Percentiles rank a stretch among this genome's conserved stretches.
phyloP scores from a whole-genome alignment of 345 rosid genomes.

The Psidium guajava region DNA sequence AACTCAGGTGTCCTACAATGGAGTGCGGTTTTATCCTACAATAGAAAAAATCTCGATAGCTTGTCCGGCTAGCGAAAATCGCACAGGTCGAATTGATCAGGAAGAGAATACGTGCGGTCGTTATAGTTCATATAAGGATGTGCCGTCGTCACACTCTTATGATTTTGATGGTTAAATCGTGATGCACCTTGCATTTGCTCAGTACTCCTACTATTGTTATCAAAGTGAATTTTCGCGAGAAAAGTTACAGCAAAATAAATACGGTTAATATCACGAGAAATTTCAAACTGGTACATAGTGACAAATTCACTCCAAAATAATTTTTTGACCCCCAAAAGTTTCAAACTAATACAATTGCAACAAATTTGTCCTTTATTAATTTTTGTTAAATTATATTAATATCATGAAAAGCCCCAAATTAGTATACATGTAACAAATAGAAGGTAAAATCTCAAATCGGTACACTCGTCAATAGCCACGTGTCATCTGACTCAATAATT shows the following conservation, averaged over 20 bases:
- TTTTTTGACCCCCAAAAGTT: no score
- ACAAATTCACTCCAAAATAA: no score
- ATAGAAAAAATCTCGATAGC: background rate
- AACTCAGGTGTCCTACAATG: background rate
- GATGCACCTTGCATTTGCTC: background rate
- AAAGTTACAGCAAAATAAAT: background rate
- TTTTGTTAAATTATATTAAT: no score
- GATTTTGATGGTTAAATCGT: background rate
- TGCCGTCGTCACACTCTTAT: background rate
- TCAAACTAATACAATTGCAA: no score
- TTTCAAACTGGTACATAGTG: no score
- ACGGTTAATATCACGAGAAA: no score
- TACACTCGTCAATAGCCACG: no score
- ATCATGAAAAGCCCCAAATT: no score
- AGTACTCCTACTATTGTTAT: background rate
- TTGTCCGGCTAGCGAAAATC: background rate
- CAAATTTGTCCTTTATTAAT: no score
- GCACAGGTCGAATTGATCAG: background rate
- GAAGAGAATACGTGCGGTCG: background rate
- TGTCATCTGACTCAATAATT: no score
- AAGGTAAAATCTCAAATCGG: no score
- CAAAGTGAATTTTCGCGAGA: background rate
- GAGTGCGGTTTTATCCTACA: background rate
- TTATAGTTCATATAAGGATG: background rate
- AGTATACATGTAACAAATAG: no score